Base-by-base conservation (phyloP, 2,329 filamentous ascomycete genomes). In the Colletotrichum lindemuthianum region DNA sequence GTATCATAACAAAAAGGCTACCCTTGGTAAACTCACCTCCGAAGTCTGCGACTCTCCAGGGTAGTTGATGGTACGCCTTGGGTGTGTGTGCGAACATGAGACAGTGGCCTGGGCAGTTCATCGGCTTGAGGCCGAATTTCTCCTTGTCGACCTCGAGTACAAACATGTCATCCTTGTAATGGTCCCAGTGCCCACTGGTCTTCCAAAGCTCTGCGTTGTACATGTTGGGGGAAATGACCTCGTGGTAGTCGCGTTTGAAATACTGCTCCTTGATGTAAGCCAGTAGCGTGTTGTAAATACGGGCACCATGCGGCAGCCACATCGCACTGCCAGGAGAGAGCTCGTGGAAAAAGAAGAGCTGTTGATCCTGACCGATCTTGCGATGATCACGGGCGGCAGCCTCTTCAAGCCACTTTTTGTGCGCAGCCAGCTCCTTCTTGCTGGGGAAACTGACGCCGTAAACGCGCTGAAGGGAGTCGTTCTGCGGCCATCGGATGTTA, bases 101-200 rank as follows among this genome's bases (percentile, higher is more conserved):
- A 78, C 92, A 96, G 79, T 98, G 95, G 34, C 93, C 93, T 4
- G 96, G 96, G 80, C 96, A 99, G 82, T 98, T 98, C 96, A 98
- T 98, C 34, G 95, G 95, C 82, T 98, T 98, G 55, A 98, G 81
- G 34, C 65, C 73, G 44, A 90, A 93, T 69, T 89, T 84, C 68
- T 91, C 90, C 83, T 97, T 97, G 77, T 97, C 94, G 37, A 90
- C 81, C 59, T 88, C 83, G 70, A 97, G 89, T 44, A 82, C 78
- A 70, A 86, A 86, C 60, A 67, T 98, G 80, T 97, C 94, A 68
- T 98, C 95, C 74, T 93, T 88, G 83, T 97, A 96, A 75, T 94
- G 78, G 65, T 91, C 88, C 94, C 95, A 97, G 78, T 98, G 96
- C 53, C 96, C 96, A 8, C 93, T 97, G 24, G 88, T 91, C 82